These are phyloP conservation scores for Oryza rufipogon DNA, from an alignment of 176 grass and related monocot species.

Conservation along the genomic window DNA sequence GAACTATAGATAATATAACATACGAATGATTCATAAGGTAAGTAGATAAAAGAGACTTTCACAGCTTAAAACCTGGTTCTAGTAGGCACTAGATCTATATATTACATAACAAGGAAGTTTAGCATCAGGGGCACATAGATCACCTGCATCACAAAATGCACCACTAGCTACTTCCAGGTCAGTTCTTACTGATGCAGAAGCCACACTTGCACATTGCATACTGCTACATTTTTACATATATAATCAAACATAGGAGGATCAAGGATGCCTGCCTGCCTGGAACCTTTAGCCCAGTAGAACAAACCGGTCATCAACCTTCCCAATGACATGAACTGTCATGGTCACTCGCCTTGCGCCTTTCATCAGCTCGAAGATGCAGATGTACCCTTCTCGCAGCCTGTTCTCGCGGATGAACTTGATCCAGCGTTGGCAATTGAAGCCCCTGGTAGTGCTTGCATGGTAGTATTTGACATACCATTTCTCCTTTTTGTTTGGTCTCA, in stretches of 20 bases:
- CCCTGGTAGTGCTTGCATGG: background rate
- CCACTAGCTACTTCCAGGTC: background rate
- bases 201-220: background rate
- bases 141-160: background rate
- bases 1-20: background rate
- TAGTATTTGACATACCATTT: slow-evolving; percentile 39
- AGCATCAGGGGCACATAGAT: background rate
- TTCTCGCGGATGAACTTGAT: slow-evolving; percentile 32
- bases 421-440: slow-evolving; percentile 38
- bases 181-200: no score
- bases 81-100: background rate
- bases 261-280: background rate
- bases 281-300: slow-evolving; percentile 28
- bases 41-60: background rate
- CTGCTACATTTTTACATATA: background rate
- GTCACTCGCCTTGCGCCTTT: slow-evolving; percentile 8
- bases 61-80: background rate
- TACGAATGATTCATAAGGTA: background rate
- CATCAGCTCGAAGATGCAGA: slow-evolving; percentile 54
- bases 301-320: slow-evolving; percentile 10
- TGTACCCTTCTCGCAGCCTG: slow-evolving; percentile 22
- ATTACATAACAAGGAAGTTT: background rate
- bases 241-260: background rate
- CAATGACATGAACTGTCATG: slow-evolving; percentile 30
- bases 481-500: slow-evolving; percentile 30